Base-by-base conservation (phyloP, 2,329 filamentous ascomycete species). In the Alternaria ethzedia region DNA sequence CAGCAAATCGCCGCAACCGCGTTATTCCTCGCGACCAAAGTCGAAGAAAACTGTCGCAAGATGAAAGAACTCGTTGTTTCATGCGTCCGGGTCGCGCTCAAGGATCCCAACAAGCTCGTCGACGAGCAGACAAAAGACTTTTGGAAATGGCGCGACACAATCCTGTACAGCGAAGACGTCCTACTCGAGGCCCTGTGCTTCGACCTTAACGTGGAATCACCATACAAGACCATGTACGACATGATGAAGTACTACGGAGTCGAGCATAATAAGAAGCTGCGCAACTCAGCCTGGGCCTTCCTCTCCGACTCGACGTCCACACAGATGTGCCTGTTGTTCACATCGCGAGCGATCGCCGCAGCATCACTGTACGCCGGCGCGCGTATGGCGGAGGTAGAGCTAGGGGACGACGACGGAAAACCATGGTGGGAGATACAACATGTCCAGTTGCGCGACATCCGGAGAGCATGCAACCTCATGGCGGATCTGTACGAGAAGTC, bases 71-170 rank as follows among this genome's bases (percentile, higher is more conserved):
- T 99, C 64, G 95, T 99, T 69, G 91, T 97, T 30, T 93, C 94
- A 1, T 96, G 97, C 73, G 96, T 94, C 64, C 93, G 95, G 69
- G 93, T 97, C 20, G 96, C 95, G 26, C 94, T 97, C 80, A 98
- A 99, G 83, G 95, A 98, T 71, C 86, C 93, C 2, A 92, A 93
- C 73, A 87, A 97, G 63, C 85, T 95, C 57, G 92, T 98, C 56
- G 96, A 99, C 77, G 96, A 98, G 81, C 94, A 98, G 80, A 96
- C 92, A 70, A 98, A 97, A 76, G 96, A 99, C 77, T 99, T 96
- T 78, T 99, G 96, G 96, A 89, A 92, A 75, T 99, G 96, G 96
- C 89, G 94, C 65, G 96, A 99, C 77, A 96, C 91, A 62, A 97
- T 99, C 61, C 84, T 98, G 13, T 90, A 91, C 69, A 93, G 96